Evolutionary conservation across 768 basidiomycete species (phyloP).

Genomic region (Neoboletus magnificus): DNA sequence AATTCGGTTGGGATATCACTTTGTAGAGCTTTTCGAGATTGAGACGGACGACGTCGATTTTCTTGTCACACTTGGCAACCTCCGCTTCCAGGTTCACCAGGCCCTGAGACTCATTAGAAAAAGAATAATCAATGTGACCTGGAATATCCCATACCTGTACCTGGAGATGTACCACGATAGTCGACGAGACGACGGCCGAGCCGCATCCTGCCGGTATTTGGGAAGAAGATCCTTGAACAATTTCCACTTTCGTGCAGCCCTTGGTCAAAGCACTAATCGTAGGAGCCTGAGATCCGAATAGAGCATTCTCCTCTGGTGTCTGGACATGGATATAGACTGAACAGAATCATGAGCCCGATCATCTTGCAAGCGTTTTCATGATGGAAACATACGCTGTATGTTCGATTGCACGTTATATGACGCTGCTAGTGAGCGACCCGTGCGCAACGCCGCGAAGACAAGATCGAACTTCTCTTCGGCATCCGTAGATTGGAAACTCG

Average conservation of each 20-base stretch:
- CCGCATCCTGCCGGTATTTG: conserved; percentile 85
- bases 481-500: conserved; percentile 56
- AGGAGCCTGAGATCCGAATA: conserved; percentile 69
- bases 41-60: conserved; percentile 66
- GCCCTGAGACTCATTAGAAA: conserved; percentile 49
- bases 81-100: conserved; percentile 87
- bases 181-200: conserved; percentile 71
- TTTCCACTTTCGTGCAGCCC: conserved; percentile 73
- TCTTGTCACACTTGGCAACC: conserved; percentile 88
- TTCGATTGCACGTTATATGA: conserved; percentile 86
- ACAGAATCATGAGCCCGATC: not conserved
- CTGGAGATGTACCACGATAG: conserved; percentile 75
- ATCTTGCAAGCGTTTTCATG: not conserved
- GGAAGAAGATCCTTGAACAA: conserved; percentile 52
- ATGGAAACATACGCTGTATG: conserved; percentile 36
- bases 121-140: not conserved
- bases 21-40: conserved; percentile 78
- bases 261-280: conserved; percentile 85
- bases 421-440: conserved; percentile 50
- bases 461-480: conserved; percentile 86
- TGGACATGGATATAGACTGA: conserved; percentile 73
- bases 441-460: conserved; percentile 73
- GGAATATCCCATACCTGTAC: conserved; percentile 60
- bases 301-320: conserved; percentile 53
- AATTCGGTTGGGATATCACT: conserved; percentile 67